These are phyloP conservation scores for Boletus speciosus DNA, from an alignment of 768 basidiomycete genomes.

Conservation along the genomic window DNA sequence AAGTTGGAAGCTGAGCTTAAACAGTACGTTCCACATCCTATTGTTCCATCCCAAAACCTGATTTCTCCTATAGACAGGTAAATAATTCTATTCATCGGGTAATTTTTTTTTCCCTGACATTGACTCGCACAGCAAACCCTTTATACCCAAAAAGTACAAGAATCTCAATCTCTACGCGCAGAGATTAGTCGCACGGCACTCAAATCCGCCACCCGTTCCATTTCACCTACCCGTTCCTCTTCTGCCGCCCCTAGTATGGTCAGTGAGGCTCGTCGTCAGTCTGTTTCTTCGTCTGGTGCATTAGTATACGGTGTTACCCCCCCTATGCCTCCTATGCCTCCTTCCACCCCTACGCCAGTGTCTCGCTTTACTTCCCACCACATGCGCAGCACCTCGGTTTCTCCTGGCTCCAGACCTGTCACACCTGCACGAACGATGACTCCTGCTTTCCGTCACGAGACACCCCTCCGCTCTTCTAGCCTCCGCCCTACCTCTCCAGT, in stretches of 20 bases:
- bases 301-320: conserved; percentile 32
- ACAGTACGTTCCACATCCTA: conserved; percentile 48
- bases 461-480: conserved; percentile 29
- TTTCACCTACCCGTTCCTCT: conserved; percentile 24
- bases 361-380: conserved; percentile 54
- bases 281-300: conserved; percentile 29
- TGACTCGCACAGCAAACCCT: conserved; percentile 46
- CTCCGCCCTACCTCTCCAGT: conserved; percentile 31
- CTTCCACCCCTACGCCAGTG: conserved; percentile 44
- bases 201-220: conserved; percentile 26
- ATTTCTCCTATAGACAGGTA: conserved; percentile 51
- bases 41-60: conserved; percentile 9
- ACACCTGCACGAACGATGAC: conserved; percentile 31
- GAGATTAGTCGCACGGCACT: conserved; percentile 56
- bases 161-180: conserved; percentile 62
- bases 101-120: conserved; percentile 12
- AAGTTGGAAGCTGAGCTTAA: conserved; percentile 69
- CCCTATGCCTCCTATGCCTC: conserved; percentile 38
- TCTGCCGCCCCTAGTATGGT: conserved; percentile 25
- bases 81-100: conserved; percentile 27
- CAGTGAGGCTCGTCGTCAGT: conserved; percentile 29
- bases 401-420: conserved; percentile 35
- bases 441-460: conserved; percentile 28
- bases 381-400: conserved; percentile 51
- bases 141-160: conserved; percentile 67